These are phyloP conservation scores for Chrysophaeum taylorii DNA, from an alignment of 352 stramenopile genomes.

Conservation along the genomic window DNA sequence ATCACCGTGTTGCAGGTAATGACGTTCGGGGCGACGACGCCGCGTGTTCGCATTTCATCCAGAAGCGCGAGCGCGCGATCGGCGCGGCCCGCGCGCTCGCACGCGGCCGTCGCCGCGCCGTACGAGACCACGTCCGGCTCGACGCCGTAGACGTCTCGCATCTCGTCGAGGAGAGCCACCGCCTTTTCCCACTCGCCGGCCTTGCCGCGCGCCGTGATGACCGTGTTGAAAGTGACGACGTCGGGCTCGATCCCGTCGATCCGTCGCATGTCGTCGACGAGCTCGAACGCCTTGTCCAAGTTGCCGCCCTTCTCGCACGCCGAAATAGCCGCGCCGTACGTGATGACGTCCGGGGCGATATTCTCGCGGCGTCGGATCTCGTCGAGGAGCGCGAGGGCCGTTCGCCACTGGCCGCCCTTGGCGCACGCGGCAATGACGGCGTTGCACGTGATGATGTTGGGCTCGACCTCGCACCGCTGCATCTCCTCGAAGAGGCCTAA, in stretches of 20 bases:
- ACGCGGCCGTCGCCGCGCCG: constrained; percentile 44
- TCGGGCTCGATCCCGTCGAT: no score
- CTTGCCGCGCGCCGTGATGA: no score
- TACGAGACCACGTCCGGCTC: constrained; percentile 44
- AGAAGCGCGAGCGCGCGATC: constrained; percentile 40
- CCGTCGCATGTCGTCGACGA: no score
- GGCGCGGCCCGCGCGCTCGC: constrained; percentile 38
- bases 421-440: constrained; percentile 45
- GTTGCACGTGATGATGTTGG: no score
- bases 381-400: constrained; percentile 39
- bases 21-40: no score
- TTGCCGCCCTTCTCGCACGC: constrained; percentile 46
- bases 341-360: constrained; percentile 40
- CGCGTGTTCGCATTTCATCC: no score
- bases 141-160: constrained; percentile 43
- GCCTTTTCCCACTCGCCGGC: constrained; percentile 35
- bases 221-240: no score
- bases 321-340: constrained; percentile 39
- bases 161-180: constrained; percentile 38
- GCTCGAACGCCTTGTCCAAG: constrained; percentile 39
- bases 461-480: no score
- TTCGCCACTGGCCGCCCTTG: constrained; percentile 39
- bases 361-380: constrained; percentile 44
- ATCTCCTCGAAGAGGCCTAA: no score
- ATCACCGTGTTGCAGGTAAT: no score